phyloP scores from a whole-genome alignment of 331 rosid species.

The Pyracantha coccinea region DNA sequence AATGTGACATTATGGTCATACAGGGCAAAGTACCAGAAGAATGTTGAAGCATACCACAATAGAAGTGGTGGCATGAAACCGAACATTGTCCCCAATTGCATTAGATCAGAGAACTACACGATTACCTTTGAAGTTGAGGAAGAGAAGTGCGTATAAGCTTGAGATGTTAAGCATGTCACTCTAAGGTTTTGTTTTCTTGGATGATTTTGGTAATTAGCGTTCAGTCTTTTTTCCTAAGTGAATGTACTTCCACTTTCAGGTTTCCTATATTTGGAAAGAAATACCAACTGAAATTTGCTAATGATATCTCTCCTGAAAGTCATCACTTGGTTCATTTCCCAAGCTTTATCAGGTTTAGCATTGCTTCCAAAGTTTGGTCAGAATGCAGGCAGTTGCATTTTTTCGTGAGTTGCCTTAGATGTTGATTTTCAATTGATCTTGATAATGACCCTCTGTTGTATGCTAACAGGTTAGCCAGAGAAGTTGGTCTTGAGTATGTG shows the following conservation, averaged over 20 bases:
- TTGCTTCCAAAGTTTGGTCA: constrained; percentile 7
- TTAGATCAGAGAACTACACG: constrained; percentile 93
- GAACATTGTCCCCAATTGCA: constrained; percentile 95
- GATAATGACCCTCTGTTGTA: neutral
- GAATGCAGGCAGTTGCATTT: constrained; percentile 9
- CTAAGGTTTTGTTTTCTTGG: constrained; percentile 3
- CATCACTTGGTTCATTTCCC: constrained; percentile 97
- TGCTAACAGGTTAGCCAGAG: constrained; percentile 80
- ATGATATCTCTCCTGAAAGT: constrained; percentile 64
- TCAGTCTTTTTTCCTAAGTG: constrained; percentile 8
- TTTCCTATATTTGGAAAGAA: constrained; percentile 95
- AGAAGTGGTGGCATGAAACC: constrained; percentile 86
- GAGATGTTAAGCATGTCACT: constrained; percentile 1
- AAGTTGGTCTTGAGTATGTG: constrained; percentile 92
- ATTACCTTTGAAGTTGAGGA: constrained; percentile 96
- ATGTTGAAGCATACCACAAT: constrained; percentile 95
- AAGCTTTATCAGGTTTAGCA: constrained; percentile 78
- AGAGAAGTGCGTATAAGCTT: constrained; percentile 61
- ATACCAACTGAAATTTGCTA: constrained; percentile 80
- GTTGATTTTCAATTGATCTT: neutral
- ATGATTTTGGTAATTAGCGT: neutral
- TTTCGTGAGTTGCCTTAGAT: neutral
- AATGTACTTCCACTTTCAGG: constrained; percentile 40
- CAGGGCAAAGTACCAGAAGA: constrained; percentile 99
- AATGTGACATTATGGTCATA: constrained; percentile 7